These are phyloP conservation scores for Aspergillus sp. DNA, from an alignment of 2,329 filamentous ascomycete species.

Conservation along the genomic window DNA sequence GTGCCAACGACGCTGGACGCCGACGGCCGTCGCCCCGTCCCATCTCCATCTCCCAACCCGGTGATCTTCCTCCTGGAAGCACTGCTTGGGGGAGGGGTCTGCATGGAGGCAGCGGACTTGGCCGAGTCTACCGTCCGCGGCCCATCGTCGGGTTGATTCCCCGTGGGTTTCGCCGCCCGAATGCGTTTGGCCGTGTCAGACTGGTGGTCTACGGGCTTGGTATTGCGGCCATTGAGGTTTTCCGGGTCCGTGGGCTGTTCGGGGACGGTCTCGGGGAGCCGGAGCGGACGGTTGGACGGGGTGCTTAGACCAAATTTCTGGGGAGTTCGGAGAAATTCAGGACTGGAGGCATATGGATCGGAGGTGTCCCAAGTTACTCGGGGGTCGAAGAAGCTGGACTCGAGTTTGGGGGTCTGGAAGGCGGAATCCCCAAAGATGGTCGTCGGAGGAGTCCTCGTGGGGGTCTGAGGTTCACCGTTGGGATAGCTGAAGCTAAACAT, in stretches of 20 bases:
- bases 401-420: constrained; percentile 47
- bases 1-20: constrained; percentile 20
- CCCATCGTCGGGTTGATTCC: constrained; percentile 27
- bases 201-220: constrained; percentile 25
- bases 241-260: constrained; percentile 6
- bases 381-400: constrained; percentile 48
- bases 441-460: constrained; percentile 44
- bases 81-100: constrained; percentile 62
- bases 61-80: constrained; percentile 51
- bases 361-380: constrained; percentile 48
- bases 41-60: constrained; percentile 26
- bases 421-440: constrained; percentile 37
- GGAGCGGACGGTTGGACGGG: constrained; percentile 27
- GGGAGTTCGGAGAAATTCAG: constrained; percentile 44
- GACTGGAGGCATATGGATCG: constrained; percentile 48
- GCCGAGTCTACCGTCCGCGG: constrained; percentile 34
- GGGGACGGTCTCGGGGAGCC: constrained; percentile 13
- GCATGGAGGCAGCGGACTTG: constrained; percentile 51
- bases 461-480: constrained; percentile 48
- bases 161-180: constrained; percentile 27
- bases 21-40: constrained; percentile 21
- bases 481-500: constrained; percentile 47
- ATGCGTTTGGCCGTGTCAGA: constrained; percentile 35
- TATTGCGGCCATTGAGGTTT: constrained; percentile 13
- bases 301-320: constrained; percentile 38